Evolutionary conservation across 345 rosid species (phyloP), one percentile per base, ranked within the genome.

Genomic region (Murraya koenigii): DNA sequence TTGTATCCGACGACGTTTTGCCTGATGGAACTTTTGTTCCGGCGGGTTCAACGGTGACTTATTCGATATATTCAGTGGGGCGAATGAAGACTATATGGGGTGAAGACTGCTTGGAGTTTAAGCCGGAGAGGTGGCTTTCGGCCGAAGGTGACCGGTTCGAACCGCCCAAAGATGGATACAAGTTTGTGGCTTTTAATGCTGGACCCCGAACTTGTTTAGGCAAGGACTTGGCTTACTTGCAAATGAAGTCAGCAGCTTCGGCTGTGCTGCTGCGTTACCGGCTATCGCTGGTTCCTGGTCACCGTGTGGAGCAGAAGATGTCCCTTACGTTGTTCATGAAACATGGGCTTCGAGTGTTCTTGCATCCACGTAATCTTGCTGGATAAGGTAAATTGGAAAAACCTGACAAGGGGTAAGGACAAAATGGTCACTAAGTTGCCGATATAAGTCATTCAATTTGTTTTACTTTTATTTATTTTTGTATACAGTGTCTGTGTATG

Each of bases 181-280:
- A 89, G 87, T 95, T 93, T 44, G 93, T 92, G 62, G 90, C 98
- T 4, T 94, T 94, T 33, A 94, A 94, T 56, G 98, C 93, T 7
- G 98, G 98, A 70, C 98, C 98, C 20, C 89, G 98, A 76, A 93
- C 91, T 78, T 94, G 98, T 58, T 86, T 94, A 66, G 98, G 98
- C 32, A 94, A 94, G 80, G 98, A 94, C 83, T 78, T 94, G 82
- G 98, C 98, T 58, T 94, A 94, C 77, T 80, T 89, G 32, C 98
- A 93, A 74, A 93, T 94, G 98, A 94, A 93, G 78, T 93, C 97
- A 0, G 93, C 88, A 77, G 97, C 97, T 13, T 87, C 97, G 2
- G 97, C 97, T 1, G 91, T 94, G 66, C 89, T 94, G 65, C 85
- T 94, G 25, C 97, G 92, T 64, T 93, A 93, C 92, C 86, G 88